Evolutionary conservation across 495 filamentous ascomycete genomes (phyloP), one percentile per base, ranked within the genome.

Genomic region (Hypoxylon trugodes): DNA sequence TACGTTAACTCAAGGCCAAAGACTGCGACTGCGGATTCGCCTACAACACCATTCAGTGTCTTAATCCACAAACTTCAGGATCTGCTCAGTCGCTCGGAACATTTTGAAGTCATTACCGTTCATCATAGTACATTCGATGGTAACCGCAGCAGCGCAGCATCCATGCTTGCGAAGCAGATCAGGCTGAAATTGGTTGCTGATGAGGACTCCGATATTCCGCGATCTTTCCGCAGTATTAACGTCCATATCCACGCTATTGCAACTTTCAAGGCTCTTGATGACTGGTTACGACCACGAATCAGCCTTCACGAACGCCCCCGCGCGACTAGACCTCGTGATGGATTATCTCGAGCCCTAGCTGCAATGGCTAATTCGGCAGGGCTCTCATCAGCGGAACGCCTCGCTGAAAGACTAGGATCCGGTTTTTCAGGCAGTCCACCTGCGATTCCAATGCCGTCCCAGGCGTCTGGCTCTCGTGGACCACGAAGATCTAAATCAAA

Each of bases 181-280:
- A 87, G 93, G 21, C 84, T 99, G 12, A 93, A 91, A 69, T 79
- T 99, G 7, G 85, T 93, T 18, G 93, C 95, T 1, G 93, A 96
- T 55, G 95, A 97, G 1, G 90, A 91, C 32, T 91, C 91, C 0
- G 89, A 96, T 22, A 92, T 98, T 45, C 94, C 93, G 19, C 82
- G 85, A 18, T 78, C 87, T 10, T 98, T 94, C 67, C 86, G 89
- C 26, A 96, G 93, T 59, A 92, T 98, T 61, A 97, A 96, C 89
- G 94, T 99, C 12, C 94, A 92, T 4, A 98, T 99, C 59, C 96
- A 99, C 75, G 96, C 96, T 24, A 98, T 99, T 72, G 94, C 96
- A 6, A 97, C 93, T 0, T 97, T 99, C 76, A 98, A 98, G 71
- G 90, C 95, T 1, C 77, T 99, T 24, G 95, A 98, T 69, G 96